Conservation (phyloP, 139 green algal species). For the Closterium sp. region DNA sequence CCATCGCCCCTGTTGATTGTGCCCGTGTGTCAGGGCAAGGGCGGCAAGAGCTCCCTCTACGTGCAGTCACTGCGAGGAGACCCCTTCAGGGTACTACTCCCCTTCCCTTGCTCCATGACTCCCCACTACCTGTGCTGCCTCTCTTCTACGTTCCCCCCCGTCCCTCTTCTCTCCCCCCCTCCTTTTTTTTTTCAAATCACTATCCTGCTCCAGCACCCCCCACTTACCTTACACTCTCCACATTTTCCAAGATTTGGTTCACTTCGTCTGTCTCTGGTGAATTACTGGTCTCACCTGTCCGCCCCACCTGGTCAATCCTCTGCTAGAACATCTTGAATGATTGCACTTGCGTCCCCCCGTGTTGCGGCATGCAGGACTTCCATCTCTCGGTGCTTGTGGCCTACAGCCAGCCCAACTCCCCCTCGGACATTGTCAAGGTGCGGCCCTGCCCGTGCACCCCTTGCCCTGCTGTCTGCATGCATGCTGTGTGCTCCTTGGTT, state of each 20-base stretch:
- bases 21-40: slow-evolving; percentile 11
- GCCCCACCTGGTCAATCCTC: background rate
- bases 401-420: slow-evolving; percentile 23
- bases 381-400: slow-evolving; percentile 37
- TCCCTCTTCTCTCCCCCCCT: background rate
- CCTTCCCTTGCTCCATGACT: background rate
- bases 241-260: background rate
- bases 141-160: background rate
- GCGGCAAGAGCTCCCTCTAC: slow-evolving; percentile 34
- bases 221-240: background rate
- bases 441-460: background rate
- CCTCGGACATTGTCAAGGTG: slow-evolving; percentile 46
- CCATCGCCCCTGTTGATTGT: background rate
- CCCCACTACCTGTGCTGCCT: background rate
- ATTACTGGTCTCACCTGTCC: background rate
- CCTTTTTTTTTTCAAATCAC: background rate
- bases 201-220: background rate
- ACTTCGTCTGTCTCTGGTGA: background rate
- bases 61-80: slow-evolving; percentile 42
- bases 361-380: slow-evolving; percentile 29
- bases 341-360: background rate
- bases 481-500: background rate
- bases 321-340: background rate
- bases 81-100: slow-evolving; percentile 19
- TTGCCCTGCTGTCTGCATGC: background rate